Base-by-base conservation (phyloP, 2,329 filamentous ascomycete genomes). In the Sordariomycetes sp. region DNA sequence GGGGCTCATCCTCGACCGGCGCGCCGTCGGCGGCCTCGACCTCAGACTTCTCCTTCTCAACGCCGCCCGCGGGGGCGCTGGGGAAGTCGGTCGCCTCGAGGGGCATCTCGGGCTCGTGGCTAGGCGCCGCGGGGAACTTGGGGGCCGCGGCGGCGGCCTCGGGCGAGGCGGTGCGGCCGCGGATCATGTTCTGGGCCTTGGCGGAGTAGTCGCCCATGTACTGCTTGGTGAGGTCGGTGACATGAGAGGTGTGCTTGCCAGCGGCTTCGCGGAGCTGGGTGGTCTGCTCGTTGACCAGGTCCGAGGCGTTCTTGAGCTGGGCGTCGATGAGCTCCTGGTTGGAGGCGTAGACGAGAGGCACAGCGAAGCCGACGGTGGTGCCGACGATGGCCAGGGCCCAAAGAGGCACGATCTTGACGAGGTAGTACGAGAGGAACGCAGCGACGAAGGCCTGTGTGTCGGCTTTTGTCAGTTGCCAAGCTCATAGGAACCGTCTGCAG, bases 311-410 rank as follows among this genome's bases (percentile, higher is more conserved):
- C 69, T 80, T 73, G 64, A 88, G 68, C 64, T 87, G 79, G 62
- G 76, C 70, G 66, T 88, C 85, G 65, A 88, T 88, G 59, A 87
- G 70, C 72, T 88, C 85, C 74, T 87, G 77, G 78, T 88, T 88
- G 65, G 77, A 77, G 64, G 77, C 78, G 73, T 88, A 88, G 67
- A 87, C 66, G 57, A 88, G 76, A 34, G 85, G 85, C 14, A 74
- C 76, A 60, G 85, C 74, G 75, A 88, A 88, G 60, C 79, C 66
- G 55, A 82, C 69, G 14, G 81, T 81, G 60, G 81, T 82, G 62
- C 72, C 74, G 64, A 87, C 75, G 62, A 88, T 71, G 53, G 82
- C 75, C 62, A 88, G 79, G 40, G 82, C 84, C 85, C 85, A 88
- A 75, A 86, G 80, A 40, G 85, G 85, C 54, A 88, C 79, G 61